Evolutionary conservation across 208 protist genomes (phyloP), one percentile per base, ranked within the genome.

Genomic region (Trypanosomatidae sp.): DNA sequence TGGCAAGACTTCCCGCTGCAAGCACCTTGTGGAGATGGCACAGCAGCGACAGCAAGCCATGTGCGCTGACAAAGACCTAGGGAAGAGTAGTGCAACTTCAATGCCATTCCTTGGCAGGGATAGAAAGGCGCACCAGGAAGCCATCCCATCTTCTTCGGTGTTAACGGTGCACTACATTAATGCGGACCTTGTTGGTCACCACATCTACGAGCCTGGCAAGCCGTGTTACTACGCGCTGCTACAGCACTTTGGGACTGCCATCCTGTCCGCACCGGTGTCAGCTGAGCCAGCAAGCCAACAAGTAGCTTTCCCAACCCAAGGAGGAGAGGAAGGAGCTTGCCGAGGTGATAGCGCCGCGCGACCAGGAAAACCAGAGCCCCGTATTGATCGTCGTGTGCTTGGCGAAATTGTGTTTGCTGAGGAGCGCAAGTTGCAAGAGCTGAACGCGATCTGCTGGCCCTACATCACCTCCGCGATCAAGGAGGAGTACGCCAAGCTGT

Each of bases 371-470:
- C 33, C 52, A 8, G 64, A 69, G 56, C 82, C 82, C 1, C 52
- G 43, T 0, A 91, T 95, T 55, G 79, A 95, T 69, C 81, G 91
- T 22, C 76, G 62, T 25, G 81, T 71, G 46, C 72, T 95, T 2
- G 88, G 84, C 28, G 49, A 58, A 8, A 72, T 91, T 47, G 88
- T 92, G 3, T 95, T 95, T 76, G 41, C 66, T 0, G 79, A 90
- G 58, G 78, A 55, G 17, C 74, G 30, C 30, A 76, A 90, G 47
- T 69, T 88, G 50, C 70, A 83, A 39, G 65, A 78, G 66, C 81
- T 95, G 19, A 93, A 88, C 55, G 55, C 73, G 12, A 91, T 95
- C 19, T 95, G 88, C 75, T 90, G 88, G 86, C 91, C 91, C 0
- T 83, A 90, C 71, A 91, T 95, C 75, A 72, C 49, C 30, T 70